A percentile compares a stretch with the other conserved stretches of the same genome.
Conservation (phyloP, 768 basidiomycete genomes). For the Suillus subalutaceus region DNA sequence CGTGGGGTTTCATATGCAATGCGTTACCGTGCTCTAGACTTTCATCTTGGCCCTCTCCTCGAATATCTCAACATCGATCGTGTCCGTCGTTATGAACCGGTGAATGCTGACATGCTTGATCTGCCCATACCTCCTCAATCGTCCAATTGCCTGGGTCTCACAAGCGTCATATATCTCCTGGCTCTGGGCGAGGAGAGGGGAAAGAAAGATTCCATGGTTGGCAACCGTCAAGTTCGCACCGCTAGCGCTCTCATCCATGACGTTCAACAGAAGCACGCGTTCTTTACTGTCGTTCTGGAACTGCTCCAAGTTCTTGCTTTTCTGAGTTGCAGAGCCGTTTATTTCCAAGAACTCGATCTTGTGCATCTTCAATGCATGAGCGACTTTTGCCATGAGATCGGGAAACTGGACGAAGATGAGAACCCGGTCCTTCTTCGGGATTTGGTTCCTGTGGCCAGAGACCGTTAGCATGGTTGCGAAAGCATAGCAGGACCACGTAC, state of each 20-base stretch:
- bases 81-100: conserved; percentile 83
- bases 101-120: conserved; percentile 78
- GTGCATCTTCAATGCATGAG: conserved; percentile 74
- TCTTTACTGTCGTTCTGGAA: conserved; percentile 84
- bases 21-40: conserved; percentile 21
- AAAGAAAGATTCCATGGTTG: conserved; percentile 94
- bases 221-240: conserved; percentile 92
- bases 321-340: conserved; percentile 71
- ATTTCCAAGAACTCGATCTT: conserved; percentile 81
- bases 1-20: neutral
- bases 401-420: conserved; percentile 97
- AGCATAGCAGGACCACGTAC: conserved; percentile 42
- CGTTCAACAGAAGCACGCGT: conserved; percentile 83
- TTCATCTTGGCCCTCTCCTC: conserved; percentile 45
- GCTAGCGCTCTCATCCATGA: conserved; percentile 95
- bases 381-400: conserved; percentile 90
- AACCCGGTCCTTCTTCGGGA: conserved; percentile 78
- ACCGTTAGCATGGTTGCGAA: conserved; percentile 1
- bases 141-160: conserved; percentile 83
- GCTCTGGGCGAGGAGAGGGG: conserved; percentile 80
- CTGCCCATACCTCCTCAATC: conserved; percentile 84
- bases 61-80: conserved; percentile 87
- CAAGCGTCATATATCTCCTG: conserved; percentile 86
- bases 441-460: conserved; percentile 50
- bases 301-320: conserved; percentile 80